These are phyloP conservation scores for Panicum virgatum DNA, from an alignment of 202 grass and related monocot species.

Conservation along the genomic window DNA sequence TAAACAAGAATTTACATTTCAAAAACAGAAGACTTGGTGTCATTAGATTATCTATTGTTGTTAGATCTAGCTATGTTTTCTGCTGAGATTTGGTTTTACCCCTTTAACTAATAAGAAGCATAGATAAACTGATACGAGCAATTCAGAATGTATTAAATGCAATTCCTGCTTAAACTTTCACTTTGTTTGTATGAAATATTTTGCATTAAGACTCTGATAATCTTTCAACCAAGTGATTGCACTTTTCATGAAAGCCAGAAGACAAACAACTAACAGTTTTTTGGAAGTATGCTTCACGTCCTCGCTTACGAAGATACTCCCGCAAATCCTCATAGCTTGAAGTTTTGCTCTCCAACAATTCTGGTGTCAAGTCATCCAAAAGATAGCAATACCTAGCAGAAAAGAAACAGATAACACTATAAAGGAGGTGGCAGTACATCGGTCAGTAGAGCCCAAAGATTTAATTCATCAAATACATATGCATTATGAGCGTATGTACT, in stretches of 20 bases:
- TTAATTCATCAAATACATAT: constrained; percentile 7
- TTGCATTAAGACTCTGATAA: constrained; percentile 3
- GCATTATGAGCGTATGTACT: background rate
- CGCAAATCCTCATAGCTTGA: constrained; percentile 74
- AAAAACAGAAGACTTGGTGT: background rate
- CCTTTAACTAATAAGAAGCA: constrained; percentile 14
- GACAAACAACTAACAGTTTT: constrained; percentile 62
- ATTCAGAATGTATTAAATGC: background rate
- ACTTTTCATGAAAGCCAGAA: constrained; percentile 12
- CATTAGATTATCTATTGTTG: background rate
- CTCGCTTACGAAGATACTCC: constrained; percentile 76
- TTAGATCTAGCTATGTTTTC: constrained; percentile 1
- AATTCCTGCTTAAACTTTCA: background rate
- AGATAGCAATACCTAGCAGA: constrained; percentile 87
- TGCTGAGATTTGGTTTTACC: constrained; percentile 1
- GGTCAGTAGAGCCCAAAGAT: constrained; percentile 13
- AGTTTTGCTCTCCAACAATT: constrained; percentile 71
- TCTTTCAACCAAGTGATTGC: background rate
- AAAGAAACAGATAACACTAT: constrained; percentile 16
- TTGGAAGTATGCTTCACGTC: constrained; percentile 92
- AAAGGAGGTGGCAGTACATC: background rate
- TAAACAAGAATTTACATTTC: constrained; percentile 7
- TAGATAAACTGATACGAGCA: background rate
- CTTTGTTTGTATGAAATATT: background rate
- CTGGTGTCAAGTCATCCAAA: constrained; percentile 81